Percentiles rank a stretch among this genome's conserved stretches.
Conservation (phyloP, 2,329 filamentous ascomycete genomes). For the Fusarium praegraminearum region DNA sequence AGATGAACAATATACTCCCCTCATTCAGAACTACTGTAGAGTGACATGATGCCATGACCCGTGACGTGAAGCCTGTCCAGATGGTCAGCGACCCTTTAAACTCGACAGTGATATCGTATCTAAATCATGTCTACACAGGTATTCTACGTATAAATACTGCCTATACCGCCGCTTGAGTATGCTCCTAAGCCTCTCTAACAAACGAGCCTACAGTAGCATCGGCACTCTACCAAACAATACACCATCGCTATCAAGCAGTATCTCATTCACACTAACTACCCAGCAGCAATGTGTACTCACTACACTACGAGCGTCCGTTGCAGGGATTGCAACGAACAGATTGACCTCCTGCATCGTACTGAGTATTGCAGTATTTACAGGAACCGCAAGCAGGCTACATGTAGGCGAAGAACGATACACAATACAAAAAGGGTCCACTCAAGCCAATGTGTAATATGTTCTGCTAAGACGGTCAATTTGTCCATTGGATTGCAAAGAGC, state of each 20-base stretch:
- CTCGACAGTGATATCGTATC: background rate
- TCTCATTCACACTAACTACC: background rate
- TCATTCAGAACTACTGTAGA: background rate
- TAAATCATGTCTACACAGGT: background rate
- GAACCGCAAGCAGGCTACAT: background rate
- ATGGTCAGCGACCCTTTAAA: background rate
- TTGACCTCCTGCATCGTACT: background rate
- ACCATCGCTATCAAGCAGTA: background rate
- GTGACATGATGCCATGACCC: background rate
- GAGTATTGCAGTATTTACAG: background rate
- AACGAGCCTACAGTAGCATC: background rate
- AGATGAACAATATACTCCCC: background rate
- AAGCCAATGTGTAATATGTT: background rate
- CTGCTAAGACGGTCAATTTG: too few species aligned
- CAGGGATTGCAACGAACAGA: background rate
- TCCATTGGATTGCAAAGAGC: too few species aligned
- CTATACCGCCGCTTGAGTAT: background rate
- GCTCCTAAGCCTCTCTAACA: background rate
- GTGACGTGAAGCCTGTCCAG: background rate
- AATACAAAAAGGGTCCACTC: background rate
- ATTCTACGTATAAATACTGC: background rate
- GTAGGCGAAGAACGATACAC: background rate
- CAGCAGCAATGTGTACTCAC: constrained; percentile 20
- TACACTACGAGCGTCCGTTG: background rate
- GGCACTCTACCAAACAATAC: too few species aligned